phyloP scores from a whole-genome alignment of 768 basidiomycete genomes.

The Suillus lakei region DNA sequence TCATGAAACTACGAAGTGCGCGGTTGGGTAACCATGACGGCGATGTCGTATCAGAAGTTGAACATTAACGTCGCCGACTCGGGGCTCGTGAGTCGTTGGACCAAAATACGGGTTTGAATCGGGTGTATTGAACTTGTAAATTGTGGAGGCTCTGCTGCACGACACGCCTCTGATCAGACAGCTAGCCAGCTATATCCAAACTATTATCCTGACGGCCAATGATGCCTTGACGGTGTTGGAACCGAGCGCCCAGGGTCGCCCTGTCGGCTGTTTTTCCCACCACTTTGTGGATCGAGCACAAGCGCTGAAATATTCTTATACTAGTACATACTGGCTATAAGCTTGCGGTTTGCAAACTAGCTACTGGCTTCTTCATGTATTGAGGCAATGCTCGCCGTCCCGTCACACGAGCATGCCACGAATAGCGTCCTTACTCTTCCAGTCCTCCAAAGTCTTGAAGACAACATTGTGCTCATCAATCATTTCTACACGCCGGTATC shows the following conservation, averaged over 20 bases:
- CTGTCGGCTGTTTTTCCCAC: conserved; percentile 1
- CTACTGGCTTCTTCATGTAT: conserved; percentile 16
- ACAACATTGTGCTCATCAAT: conserved; percentile 16
- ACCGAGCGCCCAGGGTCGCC: no score
- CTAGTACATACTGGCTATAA: neutral
- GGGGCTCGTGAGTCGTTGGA: no score
- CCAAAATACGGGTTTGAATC: no score
- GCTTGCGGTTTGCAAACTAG: neutral
- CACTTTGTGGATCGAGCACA: neutral
- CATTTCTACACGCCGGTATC: conserved; percentile 47
- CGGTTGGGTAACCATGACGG: neutral
- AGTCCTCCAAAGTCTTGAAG: conserved; percentile 23
- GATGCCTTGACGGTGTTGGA: neutral
- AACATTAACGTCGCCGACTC: neutral
- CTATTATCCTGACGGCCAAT: neutral
- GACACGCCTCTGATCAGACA: no score
- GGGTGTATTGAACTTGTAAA: no score
- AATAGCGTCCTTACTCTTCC: conserved; percentile 33
- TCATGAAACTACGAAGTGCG: no score
- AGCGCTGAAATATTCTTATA: no score
- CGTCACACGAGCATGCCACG: conserved; percentile 28
- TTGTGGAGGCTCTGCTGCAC: no score
- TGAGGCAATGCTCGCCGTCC: conserved; percentile 35
- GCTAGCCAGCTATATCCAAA: no score
- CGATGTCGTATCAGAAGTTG: no score